A percentile compares a stretch with the other conserved stretches of the same genome.
These are phyloP conservation scores for Debaryomycetaceae sp. DNA, from an alignment of 1,139 yeast genomes.

Conservation along the genomic window DNA sequence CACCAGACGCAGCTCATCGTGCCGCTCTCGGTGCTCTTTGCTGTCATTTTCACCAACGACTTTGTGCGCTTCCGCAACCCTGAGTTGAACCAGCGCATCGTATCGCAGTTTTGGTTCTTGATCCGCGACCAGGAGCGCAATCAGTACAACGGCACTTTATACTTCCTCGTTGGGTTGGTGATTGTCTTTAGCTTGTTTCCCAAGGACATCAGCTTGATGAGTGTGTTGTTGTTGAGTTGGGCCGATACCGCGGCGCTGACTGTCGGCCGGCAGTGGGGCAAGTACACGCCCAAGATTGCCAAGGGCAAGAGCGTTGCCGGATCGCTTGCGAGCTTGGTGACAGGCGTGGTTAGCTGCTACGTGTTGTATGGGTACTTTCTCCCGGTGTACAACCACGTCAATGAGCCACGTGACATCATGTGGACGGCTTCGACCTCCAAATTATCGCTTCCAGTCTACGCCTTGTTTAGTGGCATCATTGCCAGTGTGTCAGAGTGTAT, in stretches of 20 bases:
- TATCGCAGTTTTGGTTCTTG: slow-evolving; percentile 65
- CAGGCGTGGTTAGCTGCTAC: slow-evolving; percentile 67
- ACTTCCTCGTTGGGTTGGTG: slow-evolving; percentile 76
- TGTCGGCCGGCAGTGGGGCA: slow-evolving; percentile 79
- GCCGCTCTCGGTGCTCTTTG: slow-evolving; percentile 53
- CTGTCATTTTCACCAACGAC: slow-evolving; percentile 60
- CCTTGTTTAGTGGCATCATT: slow-evolving; percentile 67
- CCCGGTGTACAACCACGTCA: slow-evolving; percentile 50
- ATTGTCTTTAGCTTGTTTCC: slow-evolving; percentile 67
- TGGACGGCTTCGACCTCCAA: slow-evolving; percentile 64
- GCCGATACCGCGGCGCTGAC: slow-evolving; percentile 98
- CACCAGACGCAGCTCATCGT: slow-evolving; percentile 53
- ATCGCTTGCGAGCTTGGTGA: slow-evolving; percentile 71
- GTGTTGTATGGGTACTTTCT: slow-evolving; percentile 68
- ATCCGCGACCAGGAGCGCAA: slow-evolving; percentile 79
- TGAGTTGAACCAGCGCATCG: slow-evolving; percentile 58
- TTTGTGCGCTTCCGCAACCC: slow-evolving; percentile 59
- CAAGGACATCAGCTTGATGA: slow-evolving; percentile 74
- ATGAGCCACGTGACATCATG: slow-evolving; percentile 48
- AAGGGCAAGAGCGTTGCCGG: slow-evolving; percentile 85
- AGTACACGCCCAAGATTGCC: slow-evolving; percentile 74
- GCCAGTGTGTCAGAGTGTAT: slow-evolving; percentile 87
- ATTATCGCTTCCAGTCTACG: slow-evolving; percentile 47
- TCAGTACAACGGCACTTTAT: slow-evolving; percentile 74
- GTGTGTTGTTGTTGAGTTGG: slow-evolving; percentile 85